Evolutionary conservation across 441 rosid genomes (phyloP).

Genomic region (Gossypium lobatum): DNA sequence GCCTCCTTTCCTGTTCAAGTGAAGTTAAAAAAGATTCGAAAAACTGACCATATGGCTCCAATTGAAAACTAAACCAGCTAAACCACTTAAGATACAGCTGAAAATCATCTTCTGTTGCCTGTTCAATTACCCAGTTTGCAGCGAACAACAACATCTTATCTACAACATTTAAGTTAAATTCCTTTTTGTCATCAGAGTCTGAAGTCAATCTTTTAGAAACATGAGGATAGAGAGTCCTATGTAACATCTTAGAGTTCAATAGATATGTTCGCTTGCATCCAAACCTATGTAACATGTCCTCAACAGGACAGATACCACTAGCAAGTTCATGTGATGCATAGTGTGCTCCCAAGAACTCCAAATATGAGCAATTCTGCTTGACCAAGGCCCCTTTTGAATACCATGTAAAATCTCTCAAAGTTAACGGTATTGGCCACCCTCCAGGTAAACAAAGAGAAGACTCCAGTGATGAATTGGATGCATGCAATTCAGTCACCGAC

Average conservation of each 20-base stretch:
- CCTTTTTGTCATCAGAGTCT: slow-evolving; percentile 14
- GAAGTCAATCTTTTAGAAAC: slow-evolving; percentile 28
- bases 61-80: slow-evolving; percentile 58
- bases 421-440: slow-evolving; percentile 84
- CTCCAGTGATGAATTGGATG: slow-evolving; percentile 28
- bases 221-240: slow-evolving; percentile 39
- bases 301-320: slow-evolving; percentile 21
- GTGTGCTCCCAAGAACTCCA: slow-evolving; percentile 71
- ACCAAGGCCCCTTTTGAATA: slow-evolving; percentile 65
- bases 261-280: slow-evolving; percentile 22
- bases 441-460: slow-evolving; percentile 57
- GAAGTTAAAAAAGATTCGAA: slow-evolving; percentile 38
- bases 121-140: slow-evolving; percentile 80
- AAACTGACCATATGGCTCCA: slow-evolving; percentile 37
- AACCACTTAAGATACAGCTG: slow-evolving; percentile 63
- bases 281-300: slow-evolving; percentile 25
- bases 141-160: slow-evolving; percentile 57
- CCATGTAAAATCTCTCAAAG: slow-evolving; percentile 50
- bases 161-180: slow-evolving; percentile 28
- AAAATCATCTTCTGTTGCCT: slow-evolving; percentile 68
- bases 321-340: slow-evolving; percentile 39
- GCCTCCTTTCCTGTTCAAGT: slow-evolving; percentile 51
- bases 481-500: slow-evolving; percentile 31
- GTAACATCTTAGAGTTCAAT: slow-evolving; percentile 33
- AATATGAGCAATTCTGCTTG: slow-evolving; percentile 78